Evolutionary conservation across 495 filamentous ascomycete species (phyloP), one percentile per base, ranked within the genome.

Genomic region (Hyaloscypha bicolor): DNA sequence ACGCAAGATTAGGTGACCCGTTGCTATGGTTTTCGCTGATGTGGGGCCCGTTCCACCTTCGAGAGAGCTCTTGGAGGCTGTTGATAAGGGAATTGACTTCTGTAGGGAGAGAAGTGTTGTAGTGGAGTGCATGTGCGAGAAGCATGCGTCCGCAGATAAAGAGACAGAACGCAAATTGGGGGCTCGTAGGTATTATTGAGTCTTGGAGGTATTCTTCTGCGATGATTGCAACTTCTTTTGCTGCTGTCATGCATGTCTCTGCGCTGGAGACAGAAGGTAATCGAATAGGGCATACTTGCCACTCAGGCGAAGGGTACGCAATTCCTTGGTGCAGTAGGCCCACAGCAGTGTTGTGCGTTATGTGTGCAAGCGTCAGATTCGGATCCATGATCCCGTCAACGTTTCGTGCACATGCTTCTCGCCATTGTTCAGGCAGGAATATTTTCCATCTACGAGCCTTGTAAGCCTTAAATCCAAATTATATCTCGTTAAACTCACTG

Each of bases 301-400:
- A 82, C 12, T 76, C 74, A 6, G 69, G 33, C 0, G 75, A 67
- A 4, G 79, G 79, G 52, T 79, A 83, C 2, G 79, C 80, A 55
- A 83, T 81, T 0, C 68, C 66, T 58, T 83, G 81, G 48, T 83
- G 81, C 0, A 83, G 69, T 0, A 82, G 68, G 32, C 82, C 78
- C 69, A 79, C 76, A 4, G 80, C 75, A 21, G 81, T 76, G 48
- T 83, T 83, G 53, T 83, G 81, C 1, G 79, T 82, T 42, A 82
- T 72, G 62, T 82, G 78, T 2, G 80, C 80, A 16, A 82, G 68
- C 0, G 79, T 80, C 2, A 80, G 72, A 59, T 81, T 81, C 0
- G 79, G 79, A 68, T 81, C 79, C 78, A 81, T 79, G 9, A 77
- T 69, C 4, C 74, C 56, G 1, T 73, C 31, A 32, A 62, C 65